These are phyloP conservation scores for Allium fistulosum DNA, from an alignment of 106 monocot species.

Conservation along the genomic window DNA sequence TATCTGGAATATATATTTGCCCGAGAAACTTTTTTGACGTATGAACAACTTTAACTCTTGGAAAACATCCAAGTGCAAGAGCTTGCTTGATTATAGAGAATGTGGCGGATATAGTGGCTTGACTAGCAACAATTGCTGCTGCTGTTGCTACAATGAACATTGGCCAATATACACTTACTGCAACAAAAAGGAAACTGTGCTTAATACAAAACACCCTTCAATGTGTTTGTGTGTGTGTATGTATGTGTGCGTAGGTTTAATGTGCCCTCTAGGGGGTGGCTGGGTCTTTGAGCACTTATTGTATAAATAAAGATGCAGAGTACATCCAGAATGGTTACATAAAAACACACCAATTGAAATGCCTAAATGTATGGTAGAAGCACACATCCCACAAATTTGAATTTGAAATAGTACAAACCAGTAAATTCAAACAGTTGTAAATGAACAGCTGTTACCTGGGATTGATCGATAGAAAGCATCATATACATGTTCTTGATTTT, in stretches of 20 bases:
- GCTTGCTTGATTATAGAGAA: constrained; percentile 94
- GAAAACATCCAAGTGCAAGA: constrained; percentile 86
- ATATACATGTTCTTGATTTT: constrained; percentile 41
- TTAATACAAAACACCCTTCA: too few species aligned
- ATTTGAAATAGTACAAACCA: too few species aligned
- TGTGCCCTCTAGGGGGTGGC: too few species aligned
- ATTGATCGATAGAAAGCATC: constrained; percentile 88
- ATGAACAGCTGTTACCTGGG: constrained; percentile 36
- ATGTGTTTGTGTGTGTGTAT: too few species aligned
- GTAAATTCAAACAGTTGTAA: too few species aligned
- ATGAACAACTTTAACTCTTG: constrained; percentile 83
- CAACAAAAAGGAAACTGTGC: neutral
- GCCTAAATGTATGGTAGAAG: neutral
- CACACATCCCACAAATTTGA: too few species aligned
- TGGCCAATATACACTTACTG: constrained; percentile 78
- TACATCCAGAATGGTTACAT: neutral
- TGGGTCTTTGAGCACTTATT: neutral
- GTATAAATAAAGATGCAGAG: neutral
- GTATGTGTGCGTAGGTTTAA: too few species aligned
- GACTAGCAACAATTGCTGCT: constrained; percentile 82
- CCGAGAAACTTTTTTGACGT: constrained; percentile 90
- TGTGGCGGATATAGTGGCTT: constrained; percentile 91
- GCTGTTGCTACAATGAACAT: constrained; percentile 71
- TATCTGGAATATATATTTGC: constrained; percentile 97
- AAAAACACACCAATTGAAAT: too few species aligned